Base-by-base conservation (phyloP, 495 filamentous ascomycete genomes). In the Daldinia vernicosa region DNA sequence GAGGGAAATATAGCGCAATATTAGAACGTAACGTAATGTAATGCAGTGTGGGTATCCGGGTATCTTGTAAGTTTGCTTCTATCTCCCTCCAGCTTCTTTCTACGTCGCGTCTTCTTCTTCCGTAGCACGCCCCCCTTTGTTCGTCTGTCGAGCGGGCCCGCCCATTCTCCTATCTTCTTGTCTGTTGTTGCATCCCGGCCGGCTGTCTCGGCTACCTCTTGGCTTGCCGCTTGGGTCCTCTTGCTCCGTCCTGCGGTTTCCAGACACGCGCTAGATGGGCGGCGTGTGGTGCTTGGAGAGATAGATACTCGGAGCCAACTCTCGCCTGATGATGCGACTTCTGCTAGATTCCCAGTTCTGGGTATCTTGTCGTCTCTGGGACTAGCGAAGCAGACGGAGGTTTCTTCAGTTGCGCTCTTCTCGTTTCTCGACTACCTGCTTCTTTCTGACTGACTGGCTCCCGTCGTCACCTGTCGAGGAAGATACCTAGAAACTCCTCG, bases 401-500 rank as follows among this genome's bases (percentile, higher is more conserved):
- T 12, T 15, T 22, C 22, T 24, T 24, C 43, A 22, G 17, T 24
- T 19, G 43, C 8, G 43, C 40, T 45, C 40, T 45, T 45, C 40
- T 45, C 17, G 40, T 17, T 17, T 45, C 40, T 35, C 33, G 51
- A n/a, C 24, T 28, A 35, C 19, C 11, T 33, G 32, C 35, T 53
- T 28, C 39, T 39, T 19, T 24, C n/a, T 57, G 9, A 28, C 56
- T 12, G 14, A 14, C 12, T 30, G 0, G 11, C 24, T 30, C 24
- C 50, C 50, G 12, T 22, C 17, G 17, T 76, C 76, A 76, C 76
- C 74, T 74, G 32, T 76, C 76, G 50, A 77, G 76, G 58, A 78
- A 76, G 54, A 78, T 78, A 7, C 74, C 74, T 65, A 97, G 85
- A 84, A 98, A 98, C 79, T 95, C 95, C 66, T 98, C 95, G 74